A percentile compares a stretch with the other conserved stretches of the same genome.
Conservation (phyloP, 176 grass and related monocot genomes). For the Themeda triandra region DNA sequence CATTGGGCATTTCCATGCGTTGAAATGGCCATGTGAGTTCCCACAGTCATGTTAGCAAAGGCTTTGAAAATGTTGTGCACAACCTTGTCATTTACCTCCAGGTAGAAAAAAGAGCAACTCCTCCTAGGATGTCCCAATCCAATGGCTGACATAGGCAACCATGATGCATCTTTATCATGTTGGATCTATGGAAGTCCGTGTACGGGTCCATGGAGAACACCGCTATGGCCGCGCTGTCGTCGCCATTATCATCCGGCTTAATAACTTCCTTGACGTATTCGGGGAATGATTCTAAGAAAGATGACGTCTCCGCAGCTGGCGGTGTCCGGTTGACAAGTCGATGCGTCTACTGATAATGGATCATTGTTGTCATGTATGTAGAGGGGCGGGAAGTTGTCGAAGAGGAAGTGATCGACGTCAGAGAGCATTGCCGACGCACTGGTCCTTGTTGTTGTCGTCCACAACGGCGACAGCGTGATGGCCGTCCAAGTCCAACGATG, state of each 20-base stretch:
- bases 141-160: constrained; percentile 7
- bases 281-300: not conserved
- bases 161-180: constrained; percentile 57
- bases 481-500: constrained; percentile 35
- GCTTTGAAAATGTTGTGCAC: constrained; percentile 72
- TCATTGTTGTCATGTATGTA: constrained; percentile 34
- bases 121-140: constrained; percentile 77
- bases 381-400: constrained; percentile 75
- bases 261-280: not conserved
- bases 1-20: not conserved
- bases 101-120: constrained; percentile 60
- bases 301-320: not conserved
- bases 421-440: constrained; percentile 66
- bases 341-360: constrained; percentile 3
- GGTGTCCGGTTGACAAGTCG: not conserved
- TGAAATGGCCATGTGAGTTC: not conserved
- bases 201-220: constrained; percentile 70
- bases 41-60: constrained; percentile 52
- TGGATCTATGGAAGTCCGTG: constrained; percentile 57
- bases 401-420: constrained; percentile 71
- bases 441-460: not conserved
- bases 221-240: constrained; percentile 29
- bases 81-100: constrained; percentile 65
- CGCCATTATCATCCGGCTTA: not conserved
- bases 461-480: not conserved